phyloP scores from a whole-genome alignment of 164 flowering plant genomes.

The Pachysandra terminalis region DNA sequence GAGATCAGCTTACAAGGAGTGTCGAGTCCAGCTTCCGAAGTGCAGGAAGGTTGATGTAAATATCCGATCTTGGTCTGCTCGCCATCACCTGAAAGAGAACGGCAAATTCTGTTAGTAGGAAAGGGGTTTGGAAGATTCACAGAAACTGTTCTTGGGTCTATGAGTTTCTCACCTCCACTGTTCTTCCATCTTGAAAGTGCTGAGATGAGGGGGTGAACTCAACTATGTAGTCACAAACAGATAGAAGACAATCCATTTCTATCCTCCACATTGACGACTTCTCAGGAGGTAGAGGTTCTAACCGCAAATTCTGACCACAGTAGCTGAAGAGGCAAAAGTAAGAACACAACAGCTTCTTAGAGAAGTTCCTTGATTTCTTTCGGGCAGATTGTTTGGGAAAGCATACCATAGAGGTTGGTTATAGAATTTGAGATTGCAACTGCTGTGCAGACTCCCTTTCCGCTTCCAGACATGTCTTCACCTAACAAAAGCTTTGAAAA shows the following conservation, averaged over 20 bases:
- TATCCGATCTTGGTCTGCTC: slow-evolving; percentile 76
- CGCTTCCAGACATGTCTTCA: slow-evolving; percentile 98
- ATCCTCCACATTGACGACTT: slow-evolving; percentile 85
- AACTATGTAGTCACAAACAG: slow-evolving; percentile 87
- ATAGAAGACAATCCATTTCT: slow-evolving; percentile 88
- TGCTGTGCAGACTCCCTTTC: slow-evolving; percentile 93
- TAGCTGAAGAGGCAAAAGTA: slow-evolving; percentile 46
- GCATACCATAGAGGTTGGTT: slow-evolving; percentile 88
- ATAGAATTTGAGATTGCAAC: slow-evolving; percentile 91
- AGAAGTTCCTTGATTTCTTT: not conserved
- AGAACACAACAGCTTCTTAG: not conserved
- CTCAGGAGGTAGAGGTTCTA: slow-evolving; percentile 74
- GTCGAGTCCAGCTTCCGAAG: slow-evolving; percentile 74
- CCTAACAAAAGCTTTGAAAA: slow-evolving; percentile 93
- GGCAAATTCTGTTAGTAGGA: slow-evolving; percentile 2
- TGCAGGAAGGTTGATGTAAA: slow-evolving; percentile 88
- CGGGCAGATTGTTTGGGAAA: not conserved
- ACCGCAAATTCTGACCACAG: slow-evolving; percentile 72
- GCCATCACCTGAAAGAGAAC: slow-evolving; percentile 60
- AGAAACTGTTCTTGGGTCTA: not conserved
- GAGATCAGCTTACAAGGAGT: slow-evolving; percentile 63
- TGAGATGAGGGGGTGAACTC: slow-evolving; percentile 58
- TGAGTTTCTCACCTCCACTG: slow-evolving; percentile 52
- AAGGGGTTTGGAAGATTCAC: not conserved
- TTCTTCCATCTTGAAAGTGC: slow-evolving; percentile 43